A percentile compares a stretch with the other conserved stretches of the same genome.
These are phyloP conservation scores for Phytopythium helicoides DNA, from an alignment of 352 stramenopile species.

Conservation along the genomic window DNA sequence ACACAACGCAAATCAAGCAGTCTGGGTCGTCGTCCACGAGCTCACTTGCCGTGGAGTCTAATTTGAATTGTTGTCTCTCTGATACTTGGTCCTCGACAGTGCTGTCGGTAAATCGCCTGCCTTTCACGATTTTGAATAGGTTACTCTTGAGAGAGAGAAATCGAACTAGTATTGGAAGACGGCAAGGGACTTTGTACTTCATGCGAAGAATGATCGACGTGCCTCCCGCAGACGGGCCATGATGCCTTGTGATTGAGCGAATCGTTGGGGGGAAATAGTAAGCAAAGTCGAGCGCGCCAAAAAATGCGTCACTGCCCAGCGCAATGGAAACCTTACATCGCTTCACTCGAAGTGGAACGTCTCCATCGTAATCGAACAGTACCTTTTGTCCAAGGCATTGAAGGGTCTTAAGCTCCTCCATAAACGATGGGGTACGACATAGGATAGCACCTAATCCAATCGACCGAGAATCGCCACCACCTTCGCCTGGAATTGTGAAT, in stretches of 20 bases:
- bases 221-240: slow-evolving; percentile 57
- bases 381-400: slow-evolving; percentile 4
- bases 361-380: slow-evolving; percentile 9
- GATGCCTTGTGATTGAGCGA: slow-evolving; percentile 58
- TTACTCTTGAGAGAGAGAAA: slow-evolving; percentile 39
- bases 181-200: slow-evolving; percentile 63
- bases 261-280: slow-evolving; percentile 64
- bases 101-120: not conserved
- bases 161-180: slow-evolving; percentile 45
- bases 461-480: not conserved
- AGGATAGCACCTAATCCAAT: slow-evolving; percentile 12
- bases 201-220: slow-evolving; percentile 57
- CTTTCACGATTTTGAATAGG: slow-evolving; percentile 17
- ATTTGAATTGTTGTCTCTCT: not conserved
- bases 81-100: not conserved
- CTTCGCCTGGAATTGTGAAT: not conserved
- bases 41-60: not conserved
- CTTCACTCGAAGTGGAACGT: slow-evolving; percentile 14
- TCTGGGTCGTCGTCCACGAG: slow-evolving; percentile 12
- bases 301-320: slow-evolving; percentile 41
- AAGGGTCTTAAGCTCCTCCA: slow-evolving; percentile 47
- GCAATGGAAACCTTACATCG: slow-evolving; percentile 40
- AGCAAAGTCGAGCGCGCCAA: slow-evolving; percentile 41
- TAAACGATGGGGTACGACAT: slow-evolving; percentile 50
- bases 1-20: slow-evolving; percentile 44